Base-by-base conservation (phyloP, 2,329 filamentous ascomycete species). In the Aureobasidium sp. region DNA sequence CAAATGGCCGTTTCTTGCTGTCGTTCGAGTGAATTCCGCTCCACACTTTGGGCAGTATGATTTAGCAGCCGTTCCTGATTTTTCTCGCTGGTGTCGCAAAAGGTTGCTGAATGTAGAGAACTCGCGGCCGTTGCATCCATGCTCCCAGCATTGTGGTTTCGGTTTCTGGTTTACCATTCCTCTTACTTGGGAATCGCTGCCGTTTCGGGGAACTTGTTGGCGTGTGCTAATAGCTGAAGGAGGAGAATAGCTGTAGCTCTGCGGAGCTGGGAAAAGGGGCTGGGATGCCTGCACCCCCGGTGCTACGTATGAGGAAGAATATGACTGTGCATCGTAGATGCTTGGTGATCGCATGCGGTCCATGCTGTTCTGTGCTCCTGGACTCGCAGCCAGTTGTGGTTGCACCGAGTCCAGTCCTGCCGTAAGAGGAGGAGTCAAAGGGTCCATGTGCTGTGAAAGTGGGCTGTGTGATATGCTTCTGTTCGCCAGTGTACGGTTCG, bases 91-190 rank as follows among this genome's bases (percentile, higher is more conserved):
- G 72, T 97, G 93, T 64, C 93, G 83, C 38, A 96, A 79, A 3
- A 96, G 82, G 71, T 96, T 96, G 81, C 91, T 96, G 71, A 96
- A 96, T 3, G 93, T 96, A 19, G 90, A 95, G 70, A 97, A 97
- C 69, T 95, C 89, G 31, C 92, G 86, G 21, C 93, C 93, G 69
- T 96, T 96, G 78, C 93, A 97, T 11, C 92, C 93, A 70, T 97
- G 93, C 63, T 96, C 93, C 89, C 90, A 97, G 74, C 93, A 96
- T 71, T 95, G 90, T 47, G 92, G 91, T 75, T 95, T 95, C n/a
- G 90, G 90, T 38, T 72, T 69, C 53, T 71, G 68, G 64, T 70
- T 72, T 35, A 71, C 64, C 11, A 72, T 69, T 23, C 71, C 69
- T 23, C 71, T 66, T 58, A 70, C 69, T 17, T 69, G 67, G 17